Evolutionary conservation across 768 basidiomycete genomes (phyloP).

Genomic region (Tremella yokohamensis): DNA sequence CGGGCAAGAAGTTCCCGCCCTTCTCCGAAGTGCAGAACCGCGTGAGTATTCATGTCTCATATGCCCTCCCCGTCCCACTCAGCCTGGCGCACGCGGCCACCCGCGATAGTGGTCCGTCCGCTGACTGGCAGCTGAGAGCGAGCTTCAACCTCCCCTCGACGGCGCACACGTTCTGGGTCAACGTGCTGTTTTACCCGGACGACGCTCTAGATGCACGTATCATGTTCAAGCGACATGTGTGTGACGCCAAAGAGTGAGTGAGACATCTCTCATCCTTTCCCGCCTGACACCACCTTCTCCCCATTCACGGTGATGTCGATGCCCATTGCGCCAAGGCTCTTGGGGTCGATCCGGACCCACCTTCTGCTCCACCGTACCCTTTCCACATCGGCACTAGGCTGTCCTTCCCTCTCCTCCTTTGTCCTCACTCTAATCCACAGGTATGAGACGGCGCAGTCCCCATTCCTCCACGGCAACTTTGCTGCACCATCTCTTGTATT

Average conservation of each 20-base stretch:
- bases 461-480: conserved; percentile 26
- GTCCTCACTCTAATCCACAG: conserved; percentile 17
- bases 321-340: too few species aligned
- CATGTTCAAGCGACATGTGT: conserved; percentile 48
- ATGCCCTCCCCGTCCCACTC: background rate
- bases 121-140: conserved; percentile 32
- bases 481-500: conserved; percentile 42
- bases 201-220: conserved; percentile 37
- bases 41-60: conserved; percentile 25
- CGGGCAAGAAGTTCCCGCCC: conserved; percentile 34
- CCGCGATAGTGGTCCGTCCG: background rate
- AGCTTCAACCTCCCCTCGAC: conserved; percentile 45
- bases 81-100: background rate
- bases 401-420: conserved; percentile 3
- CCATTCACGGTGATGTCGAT: background rate
- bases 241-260: conserved; percentile 45
- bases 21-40: conserved; percentile 40
- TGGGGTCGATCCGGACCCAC: too few species aligned
- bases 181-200: conserved; percentile 43
- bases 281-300: background rate
- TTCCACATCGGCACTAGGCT: background rate
- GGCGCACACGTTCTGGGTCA: conserved; percentile 45
- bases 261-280: conserved; percentile 1
- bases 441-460: conserved; percentile 42
- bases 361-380: too few species aligned